Percentiles rank a stretch among this genome's conserved stretches.
Conservation (phyloP, 805 yeast genomes). For the Cyberlindnera americana region DNA sequence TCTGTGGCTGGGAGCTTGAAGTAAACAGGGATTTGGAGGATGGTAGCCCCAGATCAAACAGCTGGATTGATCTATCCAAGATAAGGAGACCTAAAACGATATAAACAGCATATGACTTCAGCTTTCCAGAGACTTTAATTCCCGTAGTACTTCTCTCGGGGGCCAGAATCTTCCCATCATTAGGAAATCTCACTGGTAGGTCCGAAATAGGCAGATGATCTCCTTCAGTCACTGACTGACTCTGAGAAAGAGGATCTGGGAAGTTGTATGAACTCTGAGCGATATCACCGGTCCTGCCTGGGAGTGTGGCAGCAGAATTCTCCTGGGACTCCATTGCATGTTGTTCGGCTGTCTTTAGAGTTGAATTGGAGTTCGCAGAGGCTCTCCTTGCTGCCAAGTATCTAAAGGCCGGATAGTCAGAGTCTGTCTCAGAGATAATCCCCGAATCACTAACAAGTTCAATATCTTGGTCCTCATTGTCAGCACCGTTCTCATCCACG, state of each 20-base stretch:
- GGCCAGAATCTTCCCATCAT: no score
- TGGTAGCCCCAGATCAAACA: slow-evolving; percentile 14
- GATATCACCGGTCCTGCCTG: neutral
- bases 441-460: slow-evolving; percentile 10
- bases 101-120: slow-evolving; percentile 14
- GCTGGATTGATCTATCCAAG: slow-evolving; percentile 19
- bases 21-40: slow-evolving; percentile 9
- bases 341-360: slow-evolving; percentile 5
- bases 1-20: no score
- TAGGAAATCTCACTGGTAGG: neutral
- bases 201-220: neutral
- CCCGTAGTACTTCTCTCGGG: no score
- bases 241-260: slow-evolving; percentile 9
- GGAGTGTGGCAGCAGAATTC: slow-evolving; percentile 8
- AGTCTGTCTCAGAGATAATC: slow-evolving; percentile 21
- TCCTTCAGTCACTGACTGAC: no score
- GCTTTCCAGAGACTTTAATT: neutral
- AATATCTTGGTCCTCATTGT: slow-evolving; percentile 3
- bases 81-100: slow-evolving; percentile 17
- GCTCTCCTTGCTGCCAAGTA: slow-evolving; percentile 1
- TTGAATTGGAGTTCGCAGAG: slow-evolving; percentile 1
- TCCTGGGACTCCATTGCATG: slow-evolving; percentile 4
- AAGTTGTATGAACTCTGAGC: slow-evolving; percentile 3
- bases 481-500: slow-evolving; percentile 11
- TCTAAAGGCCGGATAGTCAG: slow-evolving; percentile 15